phyloP scores from a whole-genome alignment of 2,329 filamentous ascomycete genomes.

The Neoscytalidium dimidiatum region DNA sequence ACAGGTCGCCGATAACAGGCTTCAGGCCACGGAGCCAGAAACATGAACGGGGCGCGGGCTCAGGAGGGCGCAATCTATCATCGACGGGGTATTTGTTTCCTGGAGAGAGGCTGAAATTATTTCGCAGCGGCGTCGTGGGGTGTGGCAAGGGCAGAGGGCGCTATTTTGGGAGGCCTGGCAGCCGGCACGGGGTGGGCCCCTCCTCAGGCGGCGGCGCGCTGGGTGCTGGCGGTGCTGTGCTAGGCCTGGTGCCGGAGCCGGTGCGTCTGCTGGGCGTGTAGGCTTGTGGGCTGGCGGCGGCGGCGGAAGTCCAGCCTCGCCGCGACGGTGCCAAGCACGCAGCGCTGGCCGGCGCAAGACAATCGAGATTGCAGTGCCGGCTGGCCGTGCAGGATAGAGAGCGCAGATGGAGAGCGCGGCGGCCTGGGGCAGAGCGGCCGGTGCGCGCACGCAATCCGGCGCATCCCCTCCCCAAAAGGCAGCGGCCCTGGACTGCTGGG shows the following conservation, averaged over 20 bases:
- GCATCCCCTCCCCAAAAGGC: neutral
- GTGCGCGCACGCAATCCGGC: slow-evolving; percentile 11
- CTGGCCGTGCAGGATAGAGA: slow-evolving; percentile 2
- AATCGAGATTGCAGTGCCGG: slow-evolving; percentile 15
- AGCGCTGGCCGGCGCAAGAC: neutral
- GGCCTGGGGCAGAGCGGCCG: slow-evolving; percentile 6
- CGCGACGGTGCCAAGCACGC: neutral
- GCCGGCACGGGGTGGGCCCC: neutral
- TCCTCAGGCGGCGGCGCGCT: neutral
- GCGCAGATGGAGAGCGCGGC: neutral
- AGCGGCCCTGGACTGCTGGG: too few species aligned
- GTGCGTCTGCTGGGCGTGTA: too few species aligned
- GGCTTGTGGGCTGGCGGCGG: too few species aligned
- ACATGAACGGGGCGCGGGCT: neutral
- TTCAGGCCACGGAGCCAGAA: too few species aligned
- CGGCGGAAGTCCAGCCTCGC: neutral
- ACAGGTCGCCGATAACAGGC: neutral
- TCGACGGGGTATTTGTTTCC: neutral
- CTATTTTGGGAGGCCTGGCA: slow-evolving; percentile 17
- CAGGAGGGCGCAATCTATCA: neutral
- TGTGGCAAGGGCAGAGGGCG: slow-evolving; percentile 6
- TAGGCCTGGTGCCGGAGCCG: too few species aligned
- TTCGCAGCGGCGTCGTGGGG: neutral
- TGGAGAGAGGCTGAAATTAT: slow-evolving; percentile 2
- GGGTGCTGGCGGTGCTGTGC: neutral